A percentile compares a stretch with the other conserved stretches of the same genome.
phyloP scores from a whole-genome alignment of 2,329 filamentous ascomycete species.

The Cladosporium sp. region DNA sequence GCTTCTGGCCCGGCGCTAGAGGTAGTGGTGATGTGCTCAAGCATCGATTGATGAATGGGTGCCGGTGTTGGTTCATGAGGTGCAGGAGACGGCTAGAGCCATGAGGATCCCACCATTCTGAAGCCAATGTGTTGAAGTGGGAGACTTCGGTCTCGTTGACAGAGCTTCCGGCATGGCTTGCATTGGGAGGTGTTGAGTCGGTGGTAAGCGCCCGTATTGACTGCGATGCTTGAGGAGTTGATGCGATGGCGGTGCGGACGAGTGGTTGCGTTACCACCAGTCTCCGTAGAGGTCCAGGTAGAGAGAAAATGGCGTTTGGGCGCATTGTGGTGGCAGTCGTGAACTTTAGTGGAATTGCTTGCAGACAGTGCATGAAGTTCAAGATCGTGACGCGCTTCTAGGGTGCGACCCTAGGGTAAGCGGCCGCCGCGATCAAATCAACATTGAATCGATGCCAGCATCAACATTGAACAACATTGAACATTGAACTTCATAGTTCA shows the following conservation, averaged over 20 bases:
- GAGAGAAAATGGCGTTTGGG: not conserved
- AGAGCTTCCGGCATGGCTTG: constrained; percentile 45
- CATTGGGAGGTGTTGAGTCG: constrained; percentile 6
- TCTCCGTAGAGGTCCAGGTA: constrained; percentile 1
- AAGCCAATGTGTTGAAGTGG: constrained; percentile 91
- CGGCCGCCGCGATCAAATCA: too few relatives aligned
- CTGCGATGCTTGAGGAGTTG: not conserved
- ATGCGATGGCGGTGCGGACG: not conserved
- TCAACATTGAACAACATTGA: too few relatives aligned
- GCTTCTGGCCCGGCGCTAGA: constrained; percentile 32
- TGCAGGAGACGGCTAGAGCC: constrained; percentile 89
- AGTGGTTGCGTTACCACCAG: not conserved
- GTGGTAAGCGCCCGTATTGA: constrained; percentile 1
- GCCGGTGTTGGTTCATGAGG: constrained; percentile 95
- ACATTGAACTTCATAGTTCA: too few relatives aligned
- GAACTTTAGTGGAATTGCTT: not conserved
- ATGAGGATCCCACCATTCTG: constrained; percentile 95
- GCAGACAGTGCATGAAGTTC: too few relatives aligned
- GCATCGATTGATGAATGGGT: constrained; percentile 82
- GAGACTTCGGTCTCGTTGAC: constrained; percentile 86
- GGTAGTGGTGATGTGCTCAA: constrained; percentile 46
- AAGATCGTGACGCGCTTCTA: too few relatives aligned
- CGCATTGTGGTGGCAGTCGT: not conserved
- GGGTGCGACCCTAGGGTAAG: too few relatives aligned
- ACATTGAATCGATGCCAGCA: too few relatives aligned